Conservation (phyloP, 2,329 filamentous ascomycete species). For the Alternaria tenuissima region DNA sequence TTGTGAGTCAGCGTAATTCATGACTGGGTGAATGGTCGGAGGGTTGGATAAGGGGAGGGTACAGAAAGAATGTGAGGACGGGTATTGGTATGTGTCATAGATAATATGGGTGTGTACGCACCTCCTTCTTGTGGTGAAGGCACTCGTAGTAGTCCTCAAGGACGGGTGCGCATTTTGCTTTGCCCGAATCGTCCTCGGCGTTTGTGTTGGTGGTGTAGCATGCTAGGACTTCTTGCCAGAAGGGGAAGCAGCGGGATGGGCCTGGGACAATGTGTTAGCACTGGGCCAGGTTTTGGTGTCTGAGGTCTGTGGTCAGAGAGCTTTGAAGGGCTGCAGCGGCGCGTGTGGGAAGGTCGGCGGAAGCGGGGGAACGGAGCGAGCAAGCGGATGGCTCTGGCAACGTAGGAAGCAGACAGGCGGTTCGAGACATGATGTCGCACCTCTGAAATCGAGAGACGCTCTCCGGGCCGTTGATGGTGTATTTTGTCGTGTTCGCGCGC, state of each 20-base stretch:
- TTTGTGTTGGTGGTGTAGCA: conserved; percentile 97
- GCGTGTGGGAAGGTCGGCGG: too few relatives aligned
- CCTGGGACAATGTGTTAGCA: conserved; percentile 53
- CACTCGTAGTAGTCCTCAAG: conserved; percentile 99
- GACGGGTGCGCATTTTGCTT: conserved; percentile 83
- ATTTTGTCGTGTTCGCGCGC: neutral
- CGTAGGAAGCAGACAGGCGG: fast-evolving
- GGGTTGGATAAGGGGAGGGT: neutral
- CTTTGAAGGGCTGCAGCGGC: neutral
- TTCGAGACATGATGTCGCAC: too few relatives aligned
- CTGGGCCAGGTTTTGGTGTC: too few relatives aligned
- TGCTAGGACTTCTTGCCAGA: conserved; percentile 98
- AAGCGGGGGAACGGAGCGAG: neutral
- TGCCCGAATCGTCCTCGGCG: conserved; percentile 78
- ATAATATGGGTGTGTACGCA: conserved; percentile 54
- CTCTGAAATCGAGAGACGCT: neutral
- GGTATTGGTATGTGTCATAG: too few relatives aligned
- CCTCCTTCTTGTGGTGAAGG: conserved; percentile 98
- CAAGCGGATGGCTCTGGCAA: too few relatives aligned
- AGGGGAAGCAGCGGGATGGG: conserved; percentile 89
- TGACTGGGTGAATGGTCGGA: neutral
- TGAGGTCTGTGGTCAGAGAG: neutral
- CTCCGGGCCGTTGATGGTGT: too few relatives aligned
- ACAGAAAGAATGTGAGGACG: neutral
- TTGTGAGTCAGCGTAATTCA: neutral